Evolutionary conservation across 2,329 filamentous ascomycete genomes (phyloP).

Genomic region (Penicillium vulpinum): DNA sequence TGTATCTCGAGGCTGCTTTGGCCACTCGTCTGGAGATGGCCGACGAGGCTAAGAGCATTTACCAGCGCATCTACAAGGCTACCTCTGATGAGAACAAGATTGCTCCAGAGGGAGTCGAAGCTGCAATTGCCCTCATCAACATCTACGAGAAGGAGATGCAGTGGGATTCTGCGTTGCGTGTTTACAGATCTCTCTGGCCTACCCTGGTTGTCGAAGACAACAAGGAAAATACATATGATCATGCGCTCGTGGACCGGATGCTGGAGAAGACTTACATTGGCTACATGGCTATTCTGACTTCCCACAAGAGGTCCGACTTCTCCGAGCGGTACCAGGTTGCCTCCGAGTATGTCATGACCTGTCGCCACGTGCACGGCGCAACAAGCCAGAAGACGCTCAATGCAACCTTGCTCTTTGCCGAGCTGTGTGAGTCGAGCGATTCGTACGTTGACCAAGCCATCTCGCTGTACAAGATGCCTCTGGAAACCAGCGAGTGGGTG

Average conservation of each 20-base stretch:
- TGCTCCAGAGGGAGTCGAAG: constrained; percentile 47
- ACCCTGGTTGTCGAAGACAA: constrained; percentile 47
- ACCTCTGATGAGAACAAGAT: constrained; percentile 32
- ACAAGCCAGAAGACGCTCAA: constrained; percentile 40
- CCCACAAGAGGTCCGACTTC: constrained; percentile 43
- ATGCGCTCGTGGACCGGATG: constrained; percentile 37
- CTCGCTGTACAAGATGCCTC: constrained; percentile 49
- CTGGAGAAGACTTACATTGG: constrained; percentile 50
- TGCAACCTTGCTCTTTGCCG: constrained; percentile 44
- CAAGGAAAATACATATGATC: constrained; percentile 42
- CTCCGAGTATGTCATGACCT: constrained; percentile 51
- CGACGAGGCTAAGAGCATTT: constrained; percentile 41
- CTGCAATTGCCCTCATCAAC: constrained; percentile 47
- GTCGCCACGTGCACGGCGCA: constrained; percentile 41
- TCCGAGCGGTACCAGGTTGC: constrained; percentile 49
- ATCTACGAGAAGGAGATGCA: constrained; percentile 49
- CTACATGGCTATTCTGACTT: constrained; percentile 51
- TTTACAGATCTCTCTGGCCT: constrained; percentile 52
- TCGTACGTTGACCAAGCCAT: constrained; percentile 49
- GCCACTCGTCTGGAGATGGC: constrained; percentile 45
- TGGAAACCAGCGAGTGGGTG: constrained; percentile 43
- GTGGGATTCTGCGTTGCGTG: constrained; percentile 49
- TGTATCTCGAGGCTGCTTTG: constrained; percentile 51
- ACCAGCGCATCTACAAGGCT: constrained; percentile 47
- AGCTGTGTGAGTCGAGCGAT: constrained; percentile 49